phyloP scores from a whole-genome alignment of 257 asterid genomes.

The Striga asiatica region DNA sequence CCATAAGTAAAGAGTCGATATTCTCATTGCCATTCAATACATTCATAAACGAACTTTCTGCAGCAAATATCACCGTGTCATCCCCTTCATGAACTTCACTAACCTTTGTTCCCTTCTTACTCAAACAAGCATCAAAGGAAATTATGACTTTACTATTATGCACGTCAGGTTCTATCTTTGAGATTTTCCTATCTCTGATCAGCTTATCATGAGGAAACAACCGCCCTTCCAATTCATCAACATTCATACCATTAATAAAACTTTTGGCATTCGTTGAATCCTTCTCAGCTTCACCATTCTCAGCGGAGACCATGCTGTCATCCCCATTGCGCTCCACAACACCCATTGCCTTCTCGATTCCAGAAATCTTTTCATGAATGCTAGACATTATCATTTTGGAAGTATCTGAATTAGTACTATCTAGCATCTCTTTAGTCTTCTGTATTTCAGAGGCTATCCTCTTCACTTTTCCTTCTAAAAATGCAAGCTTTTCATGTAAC shows the following conservation, averaged over 20 bases:
- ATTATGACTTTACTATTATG: conserved; percentile 15
- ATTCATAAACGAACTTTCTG: conserved; percentile 21
- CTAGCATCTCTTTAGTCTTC: conserved; percentile 66
- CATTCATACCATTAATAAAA: conserved; percentile 39
- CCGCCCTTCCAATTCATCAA: conserved; percentile 49
- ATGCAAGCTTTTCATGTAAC: conserved; percentile 69
- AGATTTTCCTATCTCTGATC: conserved; percentile 43
- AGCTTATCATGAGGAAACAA: conserved; percentile 74
- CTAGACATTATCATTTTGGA: conserved; percentile 52
- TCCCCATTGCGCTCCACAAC: conserved; percentile 28
- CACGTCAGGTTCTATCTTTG: conserved; percentile 20
- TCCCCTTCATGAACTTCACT: conserved; percentile 42
- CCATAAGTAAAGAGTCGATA: conserved; percentile 30
- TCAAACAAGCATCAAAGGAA: conserved; percentile 32
- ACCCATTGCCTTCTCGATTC: conserved; percentile 71
- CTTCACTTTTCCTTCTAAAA: conserved; percentile 74
- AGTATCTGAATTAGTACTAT: conserved; percentile 50
- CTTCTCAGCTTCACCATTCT: conserved; percentile 12
- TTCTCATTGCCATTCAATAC: conserved; percentile 16
- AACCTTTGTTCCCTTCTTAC: conserved; percentile 22
- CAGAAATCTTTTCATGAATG: conserved; percentile 65
- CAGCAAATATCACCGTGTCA: conserved; percentile 18
- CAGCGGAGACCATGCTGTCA: conserved; percentile 11
- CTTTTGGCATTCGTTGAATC: conserved; percentile 18
- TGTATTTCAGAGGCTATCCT: conserved; percentile 70